Conservation (phyloP, 2,329 filamentous ascomycete genomes). For the Fusarium sp. region DNA sequence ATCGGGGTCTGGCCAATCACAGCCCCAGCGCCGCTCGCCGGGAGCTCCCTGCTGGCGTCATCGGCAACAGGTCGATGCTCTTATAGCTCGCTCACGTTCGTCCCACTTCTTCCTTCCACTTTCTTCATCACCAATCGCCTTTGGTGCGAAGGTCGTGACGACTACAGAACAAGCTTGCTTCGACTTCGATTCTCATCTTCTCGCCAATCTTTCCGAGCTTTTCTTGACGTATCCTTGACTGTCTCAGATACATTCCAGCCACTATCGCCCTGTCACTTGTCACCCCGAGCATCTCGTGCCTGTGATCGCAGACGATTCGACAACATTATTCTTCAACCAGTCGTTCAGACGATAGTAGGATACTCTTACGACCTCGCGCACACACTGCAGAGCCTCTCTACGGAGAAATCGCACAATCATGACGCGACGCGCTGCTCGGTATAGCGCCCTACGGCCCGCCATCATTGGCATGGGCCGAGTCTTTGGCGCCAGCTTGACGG, state of each 20-base stretch:
- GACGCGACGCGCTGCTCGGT: conserved; percentile 50
- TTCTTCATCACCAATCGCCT: conserved; percentile 36
- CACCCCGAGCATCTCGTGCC: conserved; percentile 1
- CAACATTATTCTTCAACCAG: not conserved
- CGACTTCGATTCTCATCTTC: not conserved
- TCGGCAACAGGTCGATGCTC: conserved; percentile 14
- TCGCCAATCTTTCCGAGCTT: not conserved
- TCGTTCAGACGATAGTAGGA: not conserved
- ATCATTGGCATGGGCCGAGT: conserved; percentile 65
- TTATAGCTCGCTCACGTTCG: conserved; percentile 23
- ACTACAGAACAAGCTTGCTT: not conserved
- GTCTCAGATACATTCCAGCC: conserved; percentile 33
- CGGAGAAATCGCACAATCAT: not conserved
- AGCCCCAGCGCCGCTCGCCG: not conserved
- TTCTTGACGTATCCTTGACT: conserved; percentile 3
- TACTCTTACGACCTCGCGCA: not conserved
- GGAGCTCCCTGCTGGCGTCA: conserved; percentile 34
- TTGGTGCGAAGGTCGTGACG: conserved; percentile 35
- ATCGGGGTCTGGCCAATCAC: conserved; percentile 12
- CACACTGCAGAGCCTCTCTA: not conserved
- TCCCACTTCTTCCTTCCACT: conserved; percentile 27
- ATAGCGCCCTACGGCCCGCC: conserved; percentile 59
- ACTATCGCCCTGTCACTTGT: conserved; percentile 23
- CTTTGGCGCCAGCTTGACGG: conserved; percentile 62
- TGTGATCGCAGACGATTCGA: not conserved